Percentiles rank a stretch among this genome's conserved stretches.
These are phyloP conservation scores for Vitis amurensis DNA, from an alignment of 164 flowering plant species.

Conservation along the genomic window DNA sequence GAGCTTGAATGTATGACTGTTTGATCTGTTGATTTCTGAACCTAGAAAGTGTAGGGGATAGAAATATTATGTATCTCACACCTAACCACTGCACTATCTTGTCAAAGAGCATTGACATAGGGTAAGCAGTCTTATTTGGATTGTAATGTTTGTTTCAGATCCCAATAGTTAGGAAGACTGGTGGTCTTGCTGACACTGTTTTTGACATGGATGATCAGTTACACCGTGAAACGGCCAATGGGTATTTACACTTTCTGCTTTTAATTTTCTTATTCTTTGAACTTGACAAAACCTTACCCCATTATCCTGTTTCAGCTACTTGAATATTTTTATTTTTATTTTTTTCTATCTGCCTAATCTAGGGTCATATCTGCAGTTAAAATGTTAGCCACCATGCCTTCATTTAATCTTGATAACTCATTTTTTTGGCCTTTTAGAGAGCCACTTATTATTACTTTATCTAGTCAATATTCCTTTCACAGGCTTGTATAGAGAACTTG, in stretches of 20 bases:
- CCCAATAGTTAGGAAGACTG: constrained; percentile 69
- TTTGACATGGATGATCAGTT: constrained; percentile 65
- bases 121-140: neutral
- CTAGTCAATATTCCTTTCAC: no score
- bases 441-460: no score
- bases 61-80: neutral
- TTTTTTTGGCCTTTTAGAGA: no score
- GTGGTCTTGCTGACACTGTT: constrained; percentile 76
- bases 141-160: constrained; percentile 33
- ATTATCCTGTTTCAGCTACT: neutral
- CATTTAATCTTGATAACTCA: no score
- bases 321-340: neutral
- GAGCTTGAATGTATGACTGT: neutral
- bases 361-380: neutral
- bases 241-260: constrained; percentile 27
- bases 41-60: neutral
- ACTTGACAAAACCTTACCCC: neutral
- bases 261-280: neutral
- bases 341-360: neutral
- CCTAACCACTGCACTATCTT: neutral
- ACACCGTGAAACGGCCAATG: constrained; percentile 49
- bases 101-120: neutral
- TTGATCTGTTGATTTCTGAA: neutral
- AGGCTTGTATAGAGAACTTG: no score
- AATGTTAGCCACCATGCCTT: no score